Base-by-base conservation (phyloP, 2,329 filamentous ascomycete species). In the Biscogniauxia mediterranea region DNA sequence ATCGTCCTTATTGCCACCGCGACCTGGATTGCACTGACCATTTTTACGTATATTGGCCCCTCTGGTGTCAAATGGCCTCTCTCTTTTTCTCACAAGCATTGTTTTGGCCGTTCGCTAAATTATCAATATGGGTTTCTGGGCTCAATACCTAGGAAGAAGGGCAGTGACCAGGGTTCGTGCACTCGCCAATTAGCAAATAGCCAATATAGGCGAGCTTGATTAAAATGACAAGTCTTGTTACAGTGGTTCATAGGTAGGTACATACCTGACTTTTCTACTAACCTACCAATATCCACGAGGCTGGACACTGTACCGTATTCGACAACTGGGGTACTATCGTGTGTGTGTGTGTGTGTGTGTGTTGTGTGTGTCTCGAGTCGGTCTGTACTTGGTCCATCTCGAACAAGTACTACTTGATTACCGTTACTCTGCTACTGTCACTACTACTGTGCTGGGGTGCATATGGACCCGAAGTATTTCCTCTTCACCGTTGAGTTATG, bases 1-100 rank as follows among this genome's bases (percentile, higher is more conserved):
- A 17, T 56, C 54, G 38, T 56, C 20, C 42, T 52, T 25, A 52
- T 57, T 28, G 55, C 55, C 55, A 57, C 55, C 38, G n/a, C 8
- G 23, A 57, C 55, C 25, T 57, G 55, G 55, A 57, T 57, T 52
- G 55, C 55, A 57, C 55, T 57, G 55, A 52, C 55, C 46, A 51
- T 57, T 32, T 32, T 8, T 25, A 46, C 38, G 17, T n/a, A 46
- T 46, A 42, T 52, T 20, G 21, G 49, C 11, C 26, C 23, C 38
- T 21, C 28, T 46, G 25, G 20, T 52, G 25, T 25, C 15, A 57
- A 49, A 23, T 49, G 8, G 26, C 7, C 8, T 52, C 20, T 28
- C 28, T 21, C 32, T 20, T 13, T 21, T 19, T 42, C 20, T 49
- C 23, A 26, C 49, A 28, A 38, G n/a, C 32, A 13, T 13, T 28